A percentile compares a stretch with the other conserved stretches of the same genome.
Conservation (phyloP, 2,329 filamentous ascomycete genomes). For the Didymella sp. region DNA sequence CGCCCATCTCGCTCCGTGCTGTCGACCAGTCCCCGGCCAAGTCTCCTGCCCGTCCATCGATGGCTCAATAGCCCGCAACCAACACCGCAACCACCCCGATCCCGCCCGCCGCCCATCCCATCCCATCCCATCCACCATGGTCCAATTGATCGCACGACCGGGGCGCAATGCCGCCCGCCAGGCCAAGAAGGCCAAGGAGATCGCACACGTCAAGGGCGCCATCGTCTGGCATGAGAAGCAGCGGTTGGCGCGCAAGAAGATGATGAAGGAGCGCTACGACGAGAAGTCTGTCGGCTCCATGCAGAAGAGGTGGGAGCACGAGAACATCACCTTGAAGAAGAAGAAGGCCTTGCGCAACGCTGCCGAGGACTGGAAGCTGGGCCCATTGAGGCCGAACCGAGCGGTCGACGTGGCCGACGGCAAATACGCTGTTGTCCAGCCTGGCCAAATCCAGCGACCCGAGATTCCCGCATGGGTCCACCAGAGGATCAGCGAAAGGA, state of each 20-base stretch:
- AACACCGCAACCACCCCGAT: background rate
- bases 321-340: slow-evolving; percentile 48
- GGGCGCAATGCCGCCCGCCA: slow-evolving; percentile 39
- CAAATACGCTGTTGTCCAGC: slow-evolving; percentile 64
- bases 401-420: slow-evolving; percentile 68
- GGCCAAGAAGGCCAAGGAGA: slow-evolving; percentile 45
- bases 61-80: background rate
- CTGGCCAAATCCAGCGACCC: slow-evolving; percentile 39
- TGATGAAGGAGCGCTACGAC: slow-evolving; percentile 39
- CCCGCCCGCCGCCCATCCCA: background rate
- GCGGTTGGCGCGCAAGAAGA: slow-evolving; percentile 32
- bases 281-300: slow-evolving; percentile 36
- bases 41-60: background rate
- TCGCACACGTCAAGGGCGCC: slow-evolving; percentile 52
- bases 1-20: no score
- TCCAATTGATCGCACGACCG: slow-evolving; percentile 32
- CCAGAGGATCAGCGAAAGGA: slow-evolving; percentile 30
- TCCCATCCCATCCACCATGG: slow-evolving; percentile 59
- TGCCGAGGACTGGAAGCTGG: slow-evolving; percentile 79
- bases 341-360: slow-evolving; percentile 62
- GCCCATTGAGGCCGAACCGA: slow-evolving; percentile 77
- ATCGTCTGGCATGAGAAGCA: slow-evolving; percentile 42
- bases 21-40: no score
- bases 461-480: slow-evolving; percentile 49
- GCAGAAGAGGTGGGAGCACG: slow-evolving; percentile 25